These are phyloP conservation scores for Cytospora mali DNA, from an alignment of 2,329 filamentous ascomycete species.

Conservation along the genomic window DNA sequence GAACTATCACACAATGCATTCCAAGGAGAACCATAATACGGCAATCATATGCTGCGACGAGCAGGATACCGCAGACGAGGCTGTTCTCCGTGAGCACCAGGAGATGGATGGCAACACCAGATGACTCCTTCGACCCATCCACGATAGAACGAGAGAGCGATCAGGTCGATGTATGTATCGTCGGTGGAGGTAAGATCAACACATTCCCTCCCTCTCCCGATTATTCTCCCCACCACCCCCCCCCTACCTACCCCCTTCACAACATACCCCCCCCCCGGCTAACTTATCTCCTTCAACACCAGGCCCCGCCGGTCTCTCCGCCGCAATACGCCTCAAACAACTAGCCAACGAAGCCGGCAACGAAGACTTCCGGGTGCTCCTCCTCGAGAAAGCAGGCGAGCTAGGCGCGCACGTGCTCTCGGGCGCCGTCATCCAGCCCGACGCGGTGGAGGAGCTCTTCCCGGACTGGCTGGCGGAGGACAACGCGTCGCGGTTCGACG, in stretches of 20 bases:
- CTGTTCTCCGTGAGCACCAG: slow-evolving; percentile 34
- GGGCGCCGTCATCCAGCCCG: slow-evolving; percentile 91
- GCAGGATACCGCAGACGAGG: slow-evolving; percentile 26
- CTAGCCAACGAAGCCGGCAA: slow-evolving; percentile 92
- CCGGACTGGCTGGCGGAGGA: slow-evolving; percentile 91
- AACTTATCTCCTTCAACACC: slow-evolving; percentile 6
- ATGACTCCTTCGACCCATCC: slow-evolving; percentile 66
- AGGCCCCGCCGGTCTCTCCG: slow-evolving; percentile 89
- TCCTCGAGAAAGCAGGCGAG: slow-evolving; percentile 95
- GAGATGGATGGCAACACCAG: slow-evolving; percentile 37
- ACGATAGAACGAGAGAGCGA: slow-evolving; percentile 84
- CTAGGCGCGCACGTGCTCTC: slow-evolving; percentile 94
- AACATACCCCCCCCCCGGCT: slow-evolving; percentile 5
- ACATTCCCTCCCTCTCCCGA: no score
- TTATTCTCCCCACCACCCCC: slow-evolving; percentile 34
- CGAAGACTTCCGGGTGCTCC: slow-evolving; percentile 89
- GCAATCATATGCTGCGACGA: slow-evolving; percentile 16
- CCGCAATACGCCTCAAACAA: slow-evolving; percentile 94
- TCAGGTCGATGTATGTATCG: slow-evolving; percentile 93
- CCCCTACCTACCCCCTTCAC: slow-evolving; percentile 4
- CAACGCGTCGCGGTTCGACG: slow-evolving; percentile 85
- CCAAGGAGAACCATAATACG: slow-evolving; percentile 16
- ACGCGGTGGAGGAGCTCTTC: slow-evolving; percentile 83
- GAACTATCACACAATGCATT: slow-evolving; percentile 14
- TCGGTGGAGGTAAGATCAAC: slow-evolving; percentile 69